Evolutionary conservation across 1,284 basidiomycete genomes (phyloP).

Genomic region (Ganoderma resinaceum): DNA sequence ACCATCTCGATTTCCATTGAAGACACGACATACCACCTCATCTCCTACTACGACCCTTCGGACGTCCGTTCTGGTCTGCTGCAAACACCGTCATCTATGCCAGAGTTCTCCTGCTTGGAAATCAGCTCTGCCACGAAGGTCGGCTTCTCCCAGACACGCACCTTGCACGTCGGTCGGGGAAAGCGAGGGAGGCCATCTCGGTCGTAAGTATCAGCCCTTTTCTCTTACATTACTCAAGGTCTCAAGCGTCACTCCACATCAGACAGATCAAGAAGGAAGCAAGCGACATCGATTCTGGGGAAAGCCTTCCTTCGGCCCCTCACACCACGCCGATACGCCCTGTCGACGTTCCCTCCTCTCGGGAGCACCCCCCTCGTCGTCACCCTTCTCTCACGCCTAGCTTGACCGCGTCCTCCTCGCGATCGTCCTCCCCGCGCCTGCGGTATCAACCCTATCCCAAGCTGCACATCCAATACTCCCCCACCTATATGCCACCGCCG

Average conservation of each 20-base stretch:
- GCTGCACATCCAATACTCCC: background rate
- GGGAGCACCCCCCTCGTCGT: background rate
- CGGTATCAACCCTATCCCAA: background rate
- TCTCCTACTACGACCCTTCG: conserved; percentile 37
- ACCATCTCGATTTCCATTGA: conserved; percentile 34
- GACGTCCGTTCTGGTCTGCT: conserved; percentile 35
- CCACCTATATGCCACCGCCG: background rate
- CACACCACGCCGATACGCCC: background rate
- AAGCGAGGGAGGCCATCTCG: conserved; percentile 24
- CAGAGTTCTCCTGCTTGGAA: conserved; percentile 24
- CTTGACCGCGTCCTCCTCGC: background rate
- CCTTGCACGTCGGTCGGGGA: conserved; percentile 18
- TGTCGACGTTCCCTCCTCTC: background rate
- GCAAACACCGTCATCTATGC: conserved; percentile 31
- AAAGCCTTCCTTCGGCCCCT: background rate
- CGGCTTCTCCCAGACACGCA: conserved; percentile 29
- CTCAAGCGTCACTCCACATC: background rate
- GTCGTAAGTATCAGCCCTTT: conserved; percentile 15
- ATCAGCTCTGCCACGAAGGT: conserved; percentile 28
- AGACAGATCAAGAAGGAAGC: background rate
- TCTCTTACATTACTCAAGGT: background rate
- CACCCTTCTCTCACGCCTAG: background rate
- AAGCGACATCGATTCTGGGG: background rate
- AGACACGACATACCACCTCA: conserved; percentile 35
- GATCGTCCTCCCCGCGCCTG: background rate